These are phyloP conservation scores for Avena atlantica DNA, from an alignment of 176 grass and related monocot genomes.

Conservation along the genomic window DNA sequence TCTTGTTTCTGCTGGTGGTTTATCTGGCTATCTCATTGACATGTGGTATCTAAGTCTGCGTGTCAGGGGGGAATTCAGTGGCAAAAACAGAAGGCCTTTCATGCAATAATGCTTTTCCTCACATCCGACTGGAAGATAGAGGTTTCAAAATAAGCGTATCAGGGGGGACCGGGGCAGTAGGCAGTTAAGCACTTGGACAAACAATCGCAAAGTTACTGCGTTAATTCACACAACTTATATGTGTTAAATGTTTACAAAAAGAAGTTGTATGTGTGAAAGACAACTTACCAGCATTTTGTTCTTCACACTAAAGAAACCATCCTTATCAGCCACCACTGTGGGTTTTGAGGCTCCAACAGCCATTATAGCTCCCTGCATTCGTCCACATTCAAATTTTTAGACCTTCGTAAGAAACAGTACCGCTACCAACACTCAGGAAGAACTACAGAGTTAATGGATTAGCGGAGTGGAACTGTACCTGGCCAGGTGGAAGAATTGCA, in stretches of 20 bases:
- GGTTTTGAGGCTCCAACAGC: constrained; percentile 95
- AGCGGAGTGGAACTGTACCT: constrained; percentile 58
- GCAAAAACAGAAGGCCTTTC: not conserved
- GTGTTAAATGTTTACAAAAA: constrained; percentile 1
- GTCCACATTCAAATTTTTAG: constrained; percentile 40
- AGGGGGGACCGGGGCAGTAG: not conserved
- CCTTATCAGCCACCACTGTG: constrained; percentile 69
- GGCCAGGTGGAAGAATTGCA: constrained; percentile 98
- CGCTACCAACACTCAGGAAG: not conserved
- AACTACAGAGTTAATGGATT: not conserved
- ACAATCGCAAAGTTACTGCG: not conserved
- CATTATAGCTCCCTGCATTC: constrained; percentile 90
- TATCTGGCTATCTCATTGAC: not conserved
- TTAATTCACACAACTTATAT: not conserved
- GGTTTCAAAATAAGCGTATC: not conserved
- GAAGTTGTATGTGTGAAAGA: not conserved
- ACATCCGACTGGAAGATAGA: not conserved
- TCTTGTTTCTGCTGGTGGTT: not conserved
- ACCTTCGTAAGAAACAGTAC: not conserved
- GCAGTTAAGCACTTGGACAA: not conserved
- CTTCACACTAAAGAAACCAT: constrained; percentile 95
- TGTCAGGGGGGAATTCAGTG: not conserved
- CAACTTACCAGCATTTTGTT: constrained; percentile 95
- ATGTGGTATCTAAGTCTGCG: not conserved
- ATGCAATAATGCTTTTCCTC: constrained; percentile 21